Evolutionary conservation across 2,329 filamentous ascomycete genomes (phyloP), one percentile per base, ranked within the genome.

Genomic region (Xylaria sp.): DNA sequence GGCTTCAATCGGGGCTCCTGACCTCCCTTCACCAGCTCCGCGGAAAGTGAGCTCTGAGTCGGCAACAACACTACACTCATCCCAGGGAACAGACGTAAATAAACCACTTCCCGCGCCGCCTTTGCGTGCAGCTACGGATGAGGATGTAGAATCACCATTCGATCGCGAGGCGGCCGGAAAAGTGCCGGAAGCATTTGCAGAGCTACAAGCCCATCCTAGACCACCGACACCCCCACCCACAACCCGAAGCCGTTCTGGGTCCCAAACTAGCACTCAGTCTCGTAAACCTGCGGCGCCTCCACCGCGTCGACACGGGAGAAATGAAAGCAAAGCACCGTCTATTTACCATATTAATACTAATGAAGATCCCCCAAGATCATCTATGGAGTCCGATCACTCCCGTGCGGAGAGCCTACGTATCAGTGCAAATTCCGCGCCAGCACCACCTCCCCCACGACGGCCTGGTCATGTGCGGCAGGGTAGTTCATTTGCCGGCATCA

Each of bases 51-150:
- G 73, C 67, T 65, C 70, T 69, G 56, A 74, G 28, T 72, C 75
- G 59, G 63, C 64, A 40, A 70, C 74, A n/a, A 70, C 77, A 56
- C 74, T 74, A 66, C 77, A 74, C n/a, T 77, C 79, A 68, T 77
- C 78, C 13, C 79, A 79, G 17, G 79, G 80, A 15, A 85, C 85
- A 6, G 86, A 90, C 72, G 77, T 87, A 33, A 88, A 89, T 77
- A 92, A 91, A 73, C 88, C 89, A 3, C 82, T 91, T 13, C 88
- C 90, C 1, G 83, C 84, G 0, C 82, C 86, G 4, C 87, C 87
- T 2, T 73, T 77, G 11, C 82, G 83, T 42, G 82, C 81, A 44
- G 83, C 80, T 69, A 75, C 78, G n/a, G 83, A 86, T 28, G 84
- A 86, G 59, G 83, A 82, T 42, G 74, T 78, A 23, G 85, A 87